phyloP scores from a whole-genome alignment of 2,329 filamentous ascomycete genomes.

The Stenocarpella maydis region DNA sequence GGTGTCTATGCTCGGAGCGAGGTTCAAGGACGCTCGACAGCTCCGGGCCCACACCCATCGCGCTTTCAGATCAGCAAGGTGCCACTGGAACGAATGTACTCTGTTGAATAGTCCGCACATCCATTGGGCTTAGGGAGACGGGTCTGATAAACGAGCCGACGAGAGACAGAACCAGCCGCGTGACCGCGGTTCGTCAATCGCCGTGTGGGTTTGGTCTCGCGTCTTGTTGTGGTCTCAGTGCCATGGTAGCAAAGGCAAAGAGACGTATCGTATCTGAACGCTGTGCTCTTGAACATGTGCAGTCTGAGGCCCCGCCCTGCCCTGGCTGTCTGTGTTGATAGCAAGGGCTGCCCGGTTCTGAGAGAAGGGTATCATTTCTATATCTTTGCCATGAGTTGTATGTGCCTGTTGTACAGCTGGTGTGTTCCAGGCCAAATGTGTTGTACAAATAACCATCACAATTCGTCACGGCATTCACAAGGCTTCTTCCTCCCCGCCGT shows the following conservation, averaged over 20 bases:
- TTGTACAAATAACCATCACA: not conserved
- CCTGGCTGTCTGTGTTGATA: not conserved
- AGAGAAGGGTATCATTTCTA: conserved; percentile 37
- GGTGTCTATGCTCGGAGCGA: not conserved
- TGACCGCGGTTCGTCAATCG: conserved; percentile 35
- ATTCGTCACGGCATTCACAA: conserved; percentile 2
- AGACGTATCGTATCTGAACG: conserved; percentile 74
- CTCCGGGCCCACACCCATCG: not conserved
- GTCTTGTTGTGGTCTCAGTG: conserved; percentile 67
- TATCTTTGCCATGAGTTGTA: conserved; percentile 27
- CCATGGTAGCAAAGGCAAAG: conserved; percentile 58
- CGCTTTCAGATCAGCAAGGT: not conserved
- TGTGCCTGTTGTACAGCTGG: conserved; percentile 20
- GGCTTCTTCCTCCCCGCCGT: conserved; percentile 49
- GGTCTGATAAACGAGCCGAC: conserved; percentile 68
- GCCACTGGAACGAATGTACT: conserved; percentile 56
- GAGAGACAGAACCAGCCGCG: conserved; percentile 33
- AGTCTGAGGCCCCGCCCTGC: not conserved
- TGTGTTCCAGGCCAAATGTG: not conserved
- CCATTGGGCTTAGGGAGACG: conserved; percentile 64
- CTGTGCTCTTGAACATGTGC: conserved; percentile 42
- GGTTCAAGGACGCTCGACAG: not conserved
- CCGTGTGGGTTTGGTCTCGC: conserved; percentile 59
- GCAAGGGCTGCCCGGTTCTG: not conserved
- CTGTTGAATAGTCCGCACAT: conserved; percentile 70